These are phyloP conservation scores for Cordyceps militaris DNA, from an alignment of 2,329 filamentous ascomycete genomes.

Conservation along the genomic window DNA sequence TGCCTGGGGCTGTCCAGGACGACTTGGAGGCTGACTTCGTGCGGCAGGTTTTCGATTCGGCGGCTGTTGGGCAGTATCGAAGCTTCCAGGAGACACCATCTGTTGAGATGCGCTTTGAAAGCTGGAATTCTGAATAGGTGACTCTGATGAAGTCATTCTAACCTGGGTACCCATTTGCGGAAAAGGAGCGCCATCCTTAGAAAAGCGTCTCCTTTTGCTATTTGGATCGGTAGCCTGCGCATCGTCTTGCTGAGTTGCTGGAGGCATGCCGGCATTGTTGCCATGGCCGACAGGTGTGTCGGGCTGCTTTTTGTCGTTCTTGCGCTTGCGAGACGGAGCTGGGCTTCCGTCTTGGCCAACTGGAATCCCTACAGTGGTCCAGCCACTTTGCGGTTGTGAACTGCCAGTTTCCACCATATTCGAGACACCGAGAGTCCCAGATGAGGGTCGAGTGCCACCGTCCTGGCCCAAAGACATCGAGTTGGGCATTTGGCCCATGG, in stretches of 20 bases:
- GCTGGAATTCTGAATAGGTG: conserved; percentile 7
- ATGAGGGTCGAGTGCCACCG: background rate
- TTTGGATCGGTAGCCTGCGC: background rate
- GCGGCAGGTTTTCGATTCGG: background rate
- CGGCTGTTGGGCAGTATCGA: background rate
- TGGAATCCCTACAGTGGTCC: conserved; percentile 6
- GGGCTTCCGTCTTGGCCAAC: background rate
- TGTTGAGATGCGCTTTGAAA: conserved; percentile 10
- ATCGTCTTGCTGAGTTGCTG: background rate
- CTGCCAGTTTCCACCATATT: conserved; percentile 6
- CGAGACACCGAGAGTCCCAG: conserved; percentile 1
- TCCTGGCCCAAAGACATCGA: conserved; percentile 4
- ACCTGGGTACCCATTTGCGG: conserved; percentile 5
- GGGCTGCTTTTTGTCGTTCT: background rate
- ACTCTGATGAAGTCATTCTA: conserved; percentile 2
- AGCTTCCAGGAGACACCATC: conserved; percentile 4
- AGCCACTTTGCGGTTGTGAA: conserved; percentile 2
- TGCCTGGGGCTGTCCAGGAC: background rate
- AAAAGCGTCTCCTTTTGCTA: conserved; percentile 9
- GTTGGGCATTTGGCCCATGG: conserved; percentile 3
- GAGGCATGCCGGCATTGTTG: background rate
- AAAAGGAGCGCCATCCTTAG: background rate
- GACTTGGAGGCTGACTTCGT: background rate
- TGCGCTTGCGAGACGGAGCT: conserved; percentile 3
- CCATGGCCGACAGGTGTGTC: background rate